Conservation (phyloP, 2,329 filamentous ascomycete species). For the Chaetomium olivaceum region DNA sequence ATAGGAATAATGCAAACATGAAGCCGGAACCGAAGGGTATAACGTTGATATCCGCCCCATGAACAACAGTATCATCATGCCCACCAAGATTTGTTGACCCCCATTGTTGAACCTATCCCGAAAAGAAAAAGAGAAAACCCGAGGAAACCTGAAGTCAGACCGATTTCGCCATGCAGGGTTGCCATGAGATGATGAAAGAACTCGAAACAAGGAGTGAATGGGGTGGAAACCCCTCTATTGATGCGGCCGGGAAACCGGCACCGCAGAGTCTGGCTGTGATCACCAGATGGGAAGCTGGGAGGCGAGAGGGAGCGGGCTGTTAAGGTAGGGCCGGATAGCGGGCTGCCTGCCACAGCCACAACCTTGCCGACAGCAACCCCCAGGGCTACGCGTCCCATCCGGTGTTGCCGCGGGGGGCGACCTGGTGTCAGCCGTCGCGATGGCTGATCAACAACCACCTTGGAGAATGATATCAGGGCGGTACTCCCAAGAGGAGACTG, state of each 20-base stretch:
- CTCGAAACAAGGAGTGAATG: neutral
- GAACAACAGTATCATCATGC: neutral
- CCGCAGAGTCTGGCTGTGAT: neutral
- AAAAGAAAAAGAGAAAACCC: neutral
- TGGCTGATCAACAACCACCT: neutral
- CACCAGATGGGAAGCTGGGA: neutral
- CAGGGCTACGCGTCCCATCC: neutral
- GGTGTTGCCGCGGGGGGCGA: neutral
- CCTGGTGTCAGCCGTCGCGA: neutral
- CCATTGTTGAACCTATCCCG: neutral
- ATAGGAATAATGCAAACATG: neutral
- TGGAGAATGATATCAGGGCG: neutral
- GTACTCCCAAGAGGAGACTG: neutral
- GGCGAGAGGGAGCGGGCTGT: neutral
- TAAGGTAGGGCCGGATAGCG: neutral
- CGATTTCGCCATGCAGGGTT: neutral
- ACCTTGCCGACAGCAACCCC: neutral
- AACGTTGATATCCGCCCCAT: conserved; percentile 7
- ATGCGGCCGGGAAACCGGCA: neutral
- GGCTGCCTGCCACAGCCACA: conserved; percentile 1
- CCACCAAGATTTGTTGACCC: neutral
- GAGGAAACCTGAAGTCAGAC: neutral
- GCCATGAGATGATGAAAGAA: neutral
- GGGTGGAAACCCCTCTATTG: neutral
- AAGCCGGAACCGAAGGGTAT: conserved; percentile 9